Conservation (phyloP, 495 filamentous ascomycete genomes). For the Aspergillus conjunctus region DNA sequence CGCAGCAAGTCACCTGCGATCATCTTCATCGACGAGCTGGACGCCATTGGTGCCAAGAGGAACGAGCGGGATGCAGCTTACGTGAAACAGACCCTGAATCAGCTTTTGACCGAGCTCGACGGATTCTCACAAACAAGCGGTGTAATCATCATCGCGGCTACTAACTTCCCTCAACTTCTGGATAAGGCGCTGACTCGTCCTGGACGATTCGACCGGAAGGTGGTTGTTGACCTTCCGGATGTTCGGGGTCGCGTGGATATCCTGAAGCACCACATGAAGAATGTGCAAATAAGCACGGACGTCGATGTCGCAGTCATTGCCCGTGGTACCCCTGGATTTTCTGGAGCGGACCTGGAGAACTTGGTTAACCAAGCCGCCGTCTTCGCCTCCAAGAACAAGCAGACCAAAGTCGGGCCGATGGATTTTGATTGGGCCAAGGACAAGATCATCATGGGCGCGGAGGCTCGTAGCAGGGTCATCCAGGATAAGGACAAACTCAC, state of each 20-base stretch:
- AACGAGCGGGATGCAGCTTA: constrained; percentile 95
- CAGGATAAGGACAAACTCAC: constrained; percentile 81
- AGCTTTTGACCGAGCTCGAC: constrained; percentile 96
- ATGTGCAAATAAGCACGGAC: constrained; percentile 73
- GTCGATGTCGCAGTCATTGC: constrained; percentile 84
- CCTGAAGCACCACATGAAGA: constrained; percentile 86
- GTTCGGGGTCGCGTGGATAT: constrained; percentile 94
- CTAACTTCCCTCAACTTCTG: constrained; percentile 90
- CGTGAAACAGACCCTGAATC: constrained; percentile 94
- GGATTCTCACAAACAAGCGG: constrained; percentile 92
- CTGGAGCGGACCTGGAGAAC: constrained; percentile 93
- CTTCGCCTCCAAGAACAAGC: constrained; percentile 80
- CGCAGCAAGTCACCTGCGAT: constrained; percentile 91
- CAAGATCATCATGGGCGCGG: constrained; percentile 96
- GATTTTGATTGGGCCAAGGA: constrained; percentile 98
- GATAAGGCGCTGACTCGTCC: constrained; percentile 95
- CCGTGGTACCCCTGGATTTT: constrained; percentile 85
- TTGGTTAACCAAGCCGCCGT: constrained; percentile 95
- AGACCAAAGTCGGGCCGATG: constrained; percentile 66
- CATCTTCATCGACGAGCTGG: constrained; percentile 97
- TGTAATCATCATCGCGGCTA: constrained; percentile 93
- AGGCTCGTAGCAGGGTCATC: constrained; percentile 84
- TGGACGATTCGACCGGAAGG: constrained; percentile 92
- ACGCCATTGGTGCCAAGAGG: constrained; percentile 92
- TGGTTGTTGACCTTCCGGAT: constrained; percentile 86